Evolutionary conservation across 495 filamentous ascomycete genomes (phyloP), one percentile per base, ranked within the genome.

Genomic region (Cercophora scortea): DNA sequence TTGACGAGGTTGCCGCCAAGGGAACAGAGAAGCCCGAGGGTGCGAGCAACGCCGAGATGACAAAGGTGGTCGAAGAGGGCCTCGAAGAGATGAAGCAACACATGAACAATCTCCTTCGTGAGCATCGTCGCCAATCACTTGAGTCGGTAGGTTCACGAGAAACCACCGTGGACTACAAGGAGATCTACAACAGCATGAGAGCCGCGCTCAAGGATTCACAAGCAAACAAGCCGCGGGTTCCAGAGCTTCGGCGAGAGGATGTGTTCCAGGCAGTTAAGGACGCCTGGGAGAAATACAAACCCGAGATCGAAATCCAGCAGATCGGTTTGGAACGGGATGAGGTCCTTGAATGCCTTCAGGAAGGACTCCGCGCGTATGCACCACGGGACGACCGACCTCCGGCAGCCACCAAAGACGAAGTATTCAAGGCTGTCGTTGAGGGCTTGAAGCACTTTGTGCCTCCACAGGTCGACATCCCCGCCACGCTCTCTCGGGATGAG

Each of bases 271-370:
- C 90, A 0, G 86, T 96, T 6, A 81, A 82, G 49, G 89, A 95
- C 49, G 90, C 88, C 3, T 94, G 87, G 83, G 90, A 95, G 60
- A 85, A 82, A 6, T 94, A 91, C 68, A 91, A 92, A 65, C 91
- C 90, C 1, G 88, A 96, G 55, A 90, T 96, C 39, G 86, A 92
- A 59, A 70, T 94, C 11, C 84, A 95, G 58, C 89, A 94, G 59
- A 88, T 91, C 53, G 91, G 90, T 8, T 72, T 96, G 8, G 89
- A 95, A 59, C 77, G 88, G 7, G 89, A 94, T 17, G 91, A 96
- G 57, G 85, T 96, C 32, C 77, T 96, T 1, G 81, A 86, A 32
- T 91, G 88, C 56, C 74, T 96, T 18, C 79, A 83, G 53, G 86
- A 96, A 65, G 91, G 91, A 6, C 74, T 96, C 8, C 82, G 86